A percentile compares a stretch with the other conserved stretches of the same genome.
Conservation (phyloP, 208 protist species). For the Acanthamoeba comandoni region DNA sequence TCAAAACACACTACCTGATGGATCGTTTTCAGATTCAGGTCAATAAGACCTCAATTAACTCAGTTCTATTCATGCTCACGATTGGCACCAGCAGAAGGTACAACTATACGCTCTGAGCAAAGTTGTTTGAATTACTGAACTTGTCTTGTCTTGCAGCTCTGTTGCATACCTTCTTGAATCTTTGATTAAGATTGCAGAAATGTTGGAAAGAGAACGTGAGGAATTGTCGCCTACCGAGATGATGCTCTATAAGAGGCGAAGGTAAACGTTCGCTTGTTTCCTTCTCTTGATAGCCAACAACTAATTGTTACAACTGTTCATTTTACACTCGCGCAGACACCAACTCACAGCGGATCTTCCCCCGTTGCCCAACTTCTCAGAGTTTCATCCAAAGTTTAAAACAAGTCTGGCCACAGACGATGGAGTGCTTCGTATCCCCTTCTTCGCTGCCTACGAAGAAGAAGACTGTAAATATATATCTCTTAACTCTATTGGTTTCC, state of each 20-base stretch:
- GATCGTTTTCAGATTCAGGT: conserved; percentile 75
- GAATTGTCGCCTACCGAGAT: conserved; percentile 15
- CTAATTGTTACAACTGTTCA: not conserved
- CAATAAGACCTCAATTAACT: conserved; percentile 78
- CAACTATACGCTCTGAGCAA: too few relatives aligned
- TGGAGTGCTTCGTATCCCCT: conserved; percentile 58
- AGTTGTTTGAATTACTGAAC: not conserved
- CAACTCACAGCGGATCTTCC: conserved; percentile 61
- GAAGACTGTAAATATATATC: not conserved
- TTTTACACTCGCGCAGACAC: not conserved
- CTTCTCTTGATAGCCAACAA: too few relatives aligned
- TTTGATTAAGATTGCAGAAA: conserved; percentile 39
- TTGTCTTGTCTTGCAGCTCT: conserved; percentile 19
- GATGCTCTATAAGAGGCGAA: conserved; percentile 45
- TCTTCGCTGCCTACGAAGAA: conserved; percentile 74
- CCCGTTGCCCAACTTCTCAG: conserved; percentile 76
- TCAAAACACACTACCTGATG: conserved; percentile 76
- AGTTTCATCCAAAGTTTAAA: conserved; percentile 71
- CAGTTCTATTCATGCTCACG: conserved; percentile 70
- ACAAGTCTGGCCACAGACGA: conserved; percentile 37
- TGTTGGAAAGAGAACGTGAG: not conserved
- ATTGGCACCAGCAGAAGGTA: conserved; percentile 73
- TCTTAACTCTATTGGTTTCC: not conserved
- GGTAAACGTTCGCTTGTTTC: not conserved
- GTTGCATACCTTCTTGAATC: conserved; percentile 74